phyloP scores from a whole-genome alignment of 2,329 filamentous ascomycete genomes.

The Fusarium floridanum region DNA sequence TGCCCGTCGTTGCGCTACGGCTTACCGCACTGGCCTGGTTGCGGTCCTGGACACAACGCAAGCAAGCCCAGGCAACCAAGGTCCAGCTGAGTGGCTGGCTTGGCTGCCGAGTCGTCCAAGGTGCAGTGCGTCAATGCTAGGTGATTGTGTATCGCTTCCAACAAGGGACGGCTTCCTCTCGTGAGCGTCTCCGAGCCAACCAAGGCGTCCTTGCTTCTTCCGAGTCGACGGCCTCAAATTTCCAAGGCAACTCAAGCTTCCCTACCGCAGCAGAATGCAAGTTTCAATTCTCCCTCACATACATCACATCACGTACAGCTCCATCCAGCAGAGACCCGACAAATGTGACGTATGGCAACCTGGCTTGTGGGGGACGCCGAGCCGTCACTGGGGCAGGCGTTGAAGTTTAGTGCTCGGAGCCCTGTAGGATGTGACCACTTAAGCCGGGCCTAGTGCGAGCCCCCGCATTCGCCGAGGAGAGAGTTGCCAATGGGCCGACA shows the following conservation, averaged over 20 bases:
- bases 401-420: constrained; percentile 13
- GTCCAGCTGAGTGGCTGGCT: constrained; percentile 30
- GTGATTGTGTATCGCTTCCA: constrained; percentile 9
- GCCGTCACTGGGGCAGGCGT: constrained; percentile 20
- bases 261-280: constrained; percentile 11
- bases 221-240: constrained; percentile 3
- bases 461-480: constrained; percentile 31
- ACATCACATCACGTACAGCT: constrained; percentile 6
- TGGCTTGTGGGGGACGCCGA: constrained; percentile 20
- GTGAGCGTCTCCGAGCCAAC: constrained; percentile 10
- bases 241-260: neutral
- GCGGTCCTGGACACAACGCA: constrained; percentile 15
- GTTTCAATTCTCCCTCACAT: constrained; percentile 38
- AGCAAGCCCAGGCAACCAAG: constrained; percentile 6
- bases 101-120: constrained; percentile 2
- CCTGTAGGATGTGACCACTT: constrained; percentile 33
- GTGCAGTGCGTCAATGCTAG: constrained; percentile 32
- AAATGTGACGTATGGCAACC: constrained; percentile 34
- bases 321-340: neutral
- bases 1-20: constrained; percentile 20
- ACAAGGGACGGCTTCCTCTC: neutral
- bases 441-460: constrained; percentile 25
- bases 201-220: neutral
- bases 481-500: constrained; percentile 14
- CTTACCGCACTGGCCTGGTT: constrained; percentile 27